Base-by-base conservation (phyloP, 78 protist genomes). In the Dictyostelium firmibasis region DNA sequence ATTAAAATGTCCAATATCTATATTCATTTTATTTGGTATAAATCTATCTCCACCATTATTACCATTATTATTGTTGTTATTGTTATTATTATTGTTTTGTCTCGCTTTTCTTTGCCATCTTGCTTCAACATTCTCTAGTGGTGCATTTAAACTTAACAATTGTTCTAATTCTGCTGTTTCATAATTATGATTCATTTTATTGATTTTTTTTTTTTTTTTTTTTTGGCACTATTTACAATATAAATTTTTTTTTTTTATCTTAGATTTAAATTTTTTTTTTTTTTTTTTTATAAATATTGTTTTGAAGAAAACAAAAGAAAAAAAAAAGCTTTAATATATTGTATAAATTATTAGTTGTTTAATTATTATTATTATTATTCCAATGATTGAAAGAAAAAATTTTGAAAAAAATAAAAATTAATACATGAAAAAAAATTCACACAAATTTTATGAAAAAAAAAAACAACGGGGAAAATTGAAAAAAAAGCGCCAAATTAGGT, bases 21-120 rank as follows among this genome's bases (percentile, higher is more conserved):
- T 53, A 57, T 94, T 83, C 94, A 89, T 89, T 35, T 76, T 47
- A 25, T 44, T 77, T 69, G 97, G 97, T 43, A 94, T 94, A 74
- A 94, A 94, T 64, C 97, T 86, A 83, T 89, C 94, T 47, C 76
- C 76, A 77, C 64, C 35, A 43, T 25, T 33, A 29, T 70, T 70
- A 31, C 14, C 41, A 60, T 60, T 60, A 20, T 31, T 35, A 18
- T 74, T 29, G 27, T 14, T 27, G 25, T 67, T 67, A 10, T 25
- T 25, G 25, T 67, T 64, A 1, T 27, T 20, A 6, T 35, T 74
- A 4, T 35, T 74, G 11, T 23, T 72, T 64, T 87, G 78, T 77
- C 93, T 81, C 4, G 86, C 83, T 47, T 89, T 89, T 81, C 94
- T 78, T 89, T 89, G 88, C 94, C 94, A 89, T 44, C 94, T 44